Conservation (phyloP, 148 eudicot genomes). For the Rhododendron molle region DNA sequence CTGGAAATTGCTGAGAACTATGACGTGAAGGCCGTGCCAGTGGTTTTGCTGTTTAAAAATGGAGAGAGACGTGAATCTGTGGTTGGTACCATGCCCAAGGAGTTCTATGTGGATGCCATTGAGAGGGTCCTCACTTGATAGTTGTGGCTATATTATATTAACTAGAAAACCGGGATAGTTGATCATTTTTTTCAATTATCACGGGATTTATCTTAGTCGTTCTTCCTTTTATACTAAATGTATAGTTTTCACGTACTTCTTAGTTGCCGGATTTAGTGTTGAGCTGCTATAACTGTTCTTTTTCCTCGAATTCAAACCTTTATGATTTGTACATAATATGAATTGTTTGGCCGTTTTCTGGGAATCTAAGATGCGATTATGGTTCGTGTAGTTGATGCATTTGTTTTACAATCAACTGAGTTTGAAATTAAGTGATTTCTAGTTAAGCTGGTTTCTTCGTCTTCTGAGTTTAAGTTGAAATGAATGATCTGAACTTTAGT, state of each 20-base stretch:
- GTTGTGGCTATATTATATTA: not conserved
- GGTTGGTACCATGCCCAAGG: constrained; percentile 94
- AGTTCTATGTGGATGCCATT: constrained; percentile 76
- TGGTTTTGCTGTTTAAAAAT: constrained; percentile 83
- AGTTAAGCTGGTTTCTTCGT: not conserved
- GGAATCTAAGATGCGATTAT: not conserved
- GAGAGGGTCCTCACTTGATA: constrained; percentile 56
- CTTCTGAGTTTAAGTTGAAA: not conserved
- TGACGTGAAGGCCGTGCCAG: constrained; percentile 82
- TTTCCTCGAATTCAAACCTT: not conserved
- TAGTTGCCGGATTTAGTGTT: not conserved
- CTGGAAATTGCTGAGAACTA: constrained; percentile 54
- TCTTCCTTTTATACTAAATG: not conserved
- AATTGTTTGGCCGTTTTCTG: not conserved
- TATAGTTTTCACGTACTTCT: not conserved
- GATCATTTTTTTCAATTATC: constrained; percentile 7
- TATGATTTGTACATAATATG: not conserved
- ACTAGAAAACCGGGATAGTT: not conserved
- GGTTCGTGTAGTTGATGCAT: not conserved
- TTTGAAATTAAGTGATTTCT: not conserved
- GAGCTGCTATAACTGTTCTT: not conserved
- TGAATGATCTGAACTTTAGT: not conserved
- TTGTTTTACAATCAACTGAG: not conserved
- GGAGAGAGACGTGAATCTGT: constrained; percentile 55
- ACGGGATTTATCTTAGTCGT: not conserved